Conservation (phyloP, 139 green algal species). For the Monoraphidium neglectum region DNA sequence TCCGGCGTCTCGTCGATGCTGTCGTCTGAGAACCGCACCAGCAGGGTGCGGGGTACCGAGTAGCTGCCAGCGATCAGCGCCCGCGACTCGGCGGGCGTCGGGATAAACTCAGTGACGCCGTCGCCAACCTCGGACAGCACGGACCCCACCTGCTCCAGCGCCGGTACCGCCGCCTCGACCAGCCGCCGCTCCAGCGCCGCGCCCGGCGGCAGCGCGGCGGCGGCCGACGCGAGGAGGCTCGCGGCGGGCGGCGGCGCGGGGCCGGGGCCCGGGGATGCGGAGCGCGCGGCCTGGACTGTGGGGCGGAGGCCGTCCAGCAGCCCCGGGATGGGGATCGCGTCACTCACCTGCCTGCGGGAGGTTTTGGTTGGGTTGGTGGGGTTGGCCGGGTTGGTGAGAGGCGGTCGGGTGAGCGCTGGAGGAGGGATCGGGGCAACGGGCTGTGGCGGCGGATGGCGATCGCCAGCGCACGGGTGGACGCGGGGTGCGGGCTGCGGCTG, state of each 20-base stretch:
- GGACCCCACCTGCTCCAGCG: conserved; percentile 50
- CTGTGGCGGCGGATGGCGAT: too few relatives aligned
- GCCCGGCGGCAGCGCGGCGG: conserved; percentile 20
- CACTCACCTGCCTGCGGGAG: conserved; percentile 55
- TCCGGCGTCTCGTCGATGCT: conserved; percentile 87
- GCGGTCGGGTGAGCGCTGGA: not conserved
- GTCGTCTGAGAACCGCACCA: conserved; percentile 89
- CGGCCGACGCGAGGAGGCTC: conserved; percentile 29
- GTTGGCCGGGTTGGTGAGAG: conserved; percentile 11
- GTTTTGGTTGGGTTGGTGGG: not conserved
- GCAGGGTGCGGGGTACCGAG: conserved; percentile 76
- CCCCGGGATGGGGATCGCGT: conserved; percentile 68
- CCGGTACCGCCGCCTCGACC: conserved; percentile 31
- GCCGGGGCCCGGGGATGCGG: not conserved
- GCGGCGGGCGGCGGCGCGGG: not conserved
- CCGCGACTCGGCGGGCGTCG: conserved; percentile 75
- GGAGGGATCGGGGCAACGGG: too few relatives aligned
- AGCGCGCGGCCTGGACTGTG: conserved; percentile 30
- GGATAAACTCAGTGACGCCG: conserved; percentile 73
- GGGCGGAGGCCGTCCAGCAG: conserved; percentile 46
- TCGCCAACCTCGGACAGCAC: conserved; percentile 38
- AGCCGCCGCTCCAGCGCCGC: conserved; percentile 21
- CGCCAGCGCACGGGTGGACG: too few relatives aligned
- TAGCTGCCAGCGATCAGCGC: conserved; percentile 73
- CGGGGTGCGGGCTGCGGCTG: too few relatives aligned